phyloP scores from a whole-genome alignment of 83 land plant species.

The Diphasiastrum complanatum region DNA sequence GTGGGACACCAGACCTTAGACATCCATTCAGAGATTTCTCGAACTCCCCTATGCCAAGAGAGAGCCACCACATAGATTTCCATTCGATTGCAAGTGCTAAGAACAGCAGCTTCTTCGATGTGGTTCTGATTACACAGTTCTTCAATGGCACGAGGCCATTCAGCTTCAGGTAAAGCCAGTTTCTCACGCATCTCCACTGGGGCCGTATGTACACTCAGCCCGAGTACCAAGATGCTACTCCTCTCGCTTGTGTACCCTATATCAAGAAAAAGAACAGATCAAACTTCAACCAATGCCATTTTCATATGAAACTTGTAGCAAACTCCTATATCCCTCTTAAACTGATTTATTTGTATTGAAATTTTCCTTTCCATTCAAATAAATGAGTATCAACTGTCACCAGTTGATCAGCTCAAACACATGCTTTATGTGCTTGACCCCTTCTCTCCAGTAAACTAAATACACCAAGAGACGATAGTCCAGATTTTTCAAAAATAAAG shows the following conservation, averaged over 20 bases:
- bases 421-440: too few species aligned
- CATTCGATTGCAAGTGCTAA: constrained; percentile 15
- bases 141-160: constrained; percentile 12
- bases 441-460: too few species aligned
- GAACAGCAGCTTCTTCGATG: constrained; percentile 6
- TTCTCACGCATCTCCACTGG: constrained; percentile 10
- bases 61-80: constrained; percentile 15
- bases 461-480: too few species aligned
- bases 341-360: too few species aligned
- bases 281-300: too few species aligned
- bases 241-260: constrained; percentile 13
- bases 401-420: too few species aligned
- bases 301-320: too few species aligned
- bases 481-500: too few species aligned
- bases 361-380: too few species aligned
- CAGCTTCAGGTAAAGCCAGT: constrained; percentile 9
- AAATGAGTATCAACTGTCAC: too few species aligned
- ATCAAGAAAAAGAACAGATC: neutral
- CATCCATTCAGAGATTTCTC: constrained; percentile 10
- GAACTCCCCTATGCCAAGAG: constrained; percentile 10
- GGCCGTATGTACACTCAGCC: constrained; percentile 12
- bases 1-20: constrained; percentile 4
- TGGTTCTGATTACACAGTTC: neutral
- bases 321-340: too few species aligned
- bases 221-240: constrained; percentile 7